Evolutionary conservation across 495 filamentous ascomycete genomes (phyloP).

Genomic region (Talaromyces ruber): DNA sequence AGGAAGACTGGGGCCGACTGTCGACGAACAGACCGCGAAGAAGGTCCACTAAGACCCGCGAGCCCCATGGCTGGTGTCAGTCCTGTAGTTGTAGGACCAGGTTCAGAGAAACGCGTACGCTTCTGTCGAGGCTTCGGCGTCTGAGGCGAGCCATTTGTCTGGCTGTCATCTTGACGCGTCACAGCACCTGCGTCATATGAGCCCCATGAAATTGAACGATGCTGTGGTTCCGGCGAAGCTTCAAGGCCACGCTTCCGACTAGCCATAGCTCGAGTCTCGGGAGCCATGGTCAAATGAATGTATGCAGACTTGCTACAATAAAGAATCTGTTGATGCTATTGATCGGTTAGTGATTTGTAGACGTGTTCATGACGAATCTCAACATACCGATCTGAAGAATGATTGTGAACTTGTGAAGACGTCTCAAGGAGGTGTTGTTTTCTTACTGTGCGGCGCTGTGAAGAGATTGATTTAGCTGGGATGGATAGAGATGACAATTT

Average conservation of each 20-base stretch:
- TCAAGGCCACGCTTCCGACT: neutral
- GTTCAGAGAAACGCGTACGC: slow-evolving; percentile 66
- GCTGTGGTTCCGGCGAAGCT: neutral
- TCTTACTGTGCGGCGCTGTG: neutral
- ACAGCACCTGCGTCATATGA: neutral
- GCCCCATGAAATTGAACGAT: neutral
- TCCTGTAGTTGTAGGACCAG: slow-evolving; percentile 37
- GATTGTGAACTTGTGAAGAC: neutral
- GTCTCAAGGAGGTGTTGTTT: neutral
- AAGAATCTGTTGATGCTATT: neutral
- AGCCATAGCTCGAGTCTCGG: neutral
- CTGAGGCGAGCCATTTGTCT: neutral
- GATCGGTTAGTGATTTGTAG: neutral
- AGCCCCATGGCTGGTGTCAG: slow-evolving; percentile 62
- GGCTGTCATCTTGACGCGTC: neutral
- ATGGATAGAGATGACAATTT: neutral
- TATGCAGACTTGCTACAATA: neutral
- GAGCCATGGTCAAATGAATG: neutral
- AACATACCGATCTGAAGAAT: neutral
- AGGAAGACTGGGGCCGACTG: neutral
- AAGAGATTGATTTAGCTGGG: neutral
- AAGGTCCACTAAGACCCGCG: slow-evolving; percentile 38
- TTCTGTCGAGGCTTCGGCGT: slow-evolving; percentile 35
- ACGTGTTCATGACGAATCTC: neutral
- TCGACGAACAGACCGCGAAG: neutral